Evolutionary conservation across 2,329 filamentous ascomycete genomes (phyloP).

Genomic region (Laburnicola sp.): DNA sequence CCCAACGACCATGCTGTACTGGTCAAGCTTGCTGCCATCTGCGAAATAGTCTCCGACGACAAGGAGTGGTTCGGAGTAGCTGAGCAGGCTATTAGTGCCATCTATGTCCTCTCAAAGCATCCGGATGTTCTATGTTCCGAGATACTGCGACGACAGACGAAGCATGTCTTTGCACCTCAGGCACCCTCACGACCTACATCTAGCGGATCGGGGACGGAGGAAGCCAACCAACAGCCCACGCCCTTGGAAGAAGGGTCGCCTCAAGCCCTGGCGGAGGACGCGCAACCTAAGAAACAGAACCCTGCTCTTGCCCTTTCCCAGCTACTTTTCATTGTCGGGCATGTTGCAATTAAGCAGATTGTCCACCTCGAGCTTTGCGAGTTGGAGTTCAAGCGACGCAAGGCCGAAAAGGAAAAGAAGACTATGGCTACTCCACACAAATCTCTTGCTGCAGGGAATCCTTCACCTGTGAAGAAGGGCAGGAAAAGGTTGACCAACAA

Average conservation of each 20-base stretch:
- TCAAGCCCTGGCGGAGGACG: constrained; percentile 21
- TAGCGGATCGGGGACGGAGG: constrained; percentile 37
- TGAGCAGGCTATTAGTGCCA: constrained; percentile 93
- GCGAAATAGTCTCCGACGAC: constrained; percentile 82
- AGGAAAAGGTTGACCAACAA: constrained; percentile 45
- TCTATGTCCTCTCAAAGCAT: constrained; percentile 91
- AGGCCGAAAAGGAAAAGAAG: constrained; percentile 82
- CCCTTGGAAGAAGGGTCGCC: constrained; percentile 22
- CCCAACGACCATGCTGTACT: constrained; percentile 91
- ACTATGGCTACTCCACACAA: constrained; percentile 41
- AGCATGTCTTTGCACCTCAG: constrained; percentile 71
- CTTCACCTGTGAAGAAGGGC: constrained; percentile 46
- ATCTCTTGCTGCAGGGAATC: constrained; percentile 32
- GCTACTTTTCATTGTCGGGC: constrained; percentile 90
- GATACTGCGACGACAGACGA: constrained; percentile 84
- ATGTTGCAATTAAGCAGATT: constrained; percentile 98
- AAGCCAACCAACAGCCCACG: constrained; percentile 22
- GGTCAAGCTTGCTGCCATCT: constrained; percentile 76
- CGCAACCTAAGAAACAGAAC: constrained; percentile 57
- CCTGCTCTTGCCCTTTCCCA: constrained; percentile 81
- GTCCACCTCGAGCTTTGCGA: constrained; percentile 98
- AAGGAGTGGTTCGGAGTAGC: constrained; percentile 94
- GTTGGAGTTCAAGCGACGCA: constrained; percentile 94
- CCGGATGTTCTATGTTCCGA: constrained; percentile 92
- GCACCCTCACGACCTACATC: constrained; percentile 42